Evolutionary conservation across 2,329 filamentous ascomycete species (phyloP).

Genomic region (Fusarium albidum): DNA sequence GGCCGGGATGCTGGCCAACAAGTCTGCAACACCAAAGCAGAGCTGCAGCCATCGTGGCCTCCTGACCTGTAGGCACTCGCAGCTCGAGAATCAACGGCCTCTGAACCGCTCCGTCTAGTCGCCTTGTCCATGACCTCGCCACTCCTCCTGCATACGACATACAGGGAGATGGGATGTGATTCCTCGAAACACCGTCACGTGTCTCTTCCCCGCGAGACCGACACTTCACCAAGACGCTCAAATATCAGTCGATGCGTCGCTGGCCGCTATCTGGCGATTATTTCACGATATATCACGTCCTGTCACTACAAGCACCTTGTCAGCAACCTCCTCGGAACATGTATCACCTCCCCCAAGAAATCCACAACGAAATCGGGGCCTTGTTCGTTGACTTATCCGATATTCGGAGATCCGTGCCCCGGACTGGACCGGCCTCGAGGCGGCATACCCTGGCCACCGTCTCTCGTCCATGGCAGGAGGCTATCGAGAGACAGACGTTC

Average conservation of each 20-base stretch:
- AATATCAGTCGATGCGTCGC: slow-evolving; percentile 4
- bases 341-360: slow-evolving; percentile 26
- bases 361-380: slow-evolving; percentile 29
- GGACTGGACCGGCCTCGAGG: slow-evolving; percentile 10
- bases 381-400: slow-evolving; percentile 24
- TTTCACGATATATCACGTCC: background rate
- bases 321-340: slow-evolving; percentile 2
- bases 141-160: slow-evolving; percentile 9
- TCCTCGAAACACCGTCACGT: slow-evolving; percentile 5
- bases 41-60: no score
- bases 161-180: slow-evolving; percentile 5
- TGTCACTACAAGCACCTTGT: background rate
- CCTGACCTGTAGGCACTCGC: background rate
- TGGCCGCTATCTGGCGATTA: background rate
- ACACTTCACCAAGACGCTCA: background rate
- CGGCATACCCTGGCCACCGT: slow-evolving; percentile 31
- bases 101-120: background rate
- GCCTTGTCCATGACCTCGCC: slow-evolving; percentile 7
- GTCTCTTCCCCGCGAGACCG: slow-evolving; percentile 6
- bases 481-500: slow-evolving; percentile 34
- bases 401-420: slow-evolving; percentile 17
- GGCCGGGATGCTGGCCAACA: slow-evolving; percentile 1
- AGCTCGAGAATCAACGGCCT: no score
- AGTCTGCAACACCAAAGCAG: background rate
- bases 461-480: slow-evolving; percentile 32